Percentiles rank a stretch among this genome's conserved stretches.
Evolutionary conservation across 768 basidiomycete species (phyloP).

Genomic region (Termitomyces sp.): DNA sequence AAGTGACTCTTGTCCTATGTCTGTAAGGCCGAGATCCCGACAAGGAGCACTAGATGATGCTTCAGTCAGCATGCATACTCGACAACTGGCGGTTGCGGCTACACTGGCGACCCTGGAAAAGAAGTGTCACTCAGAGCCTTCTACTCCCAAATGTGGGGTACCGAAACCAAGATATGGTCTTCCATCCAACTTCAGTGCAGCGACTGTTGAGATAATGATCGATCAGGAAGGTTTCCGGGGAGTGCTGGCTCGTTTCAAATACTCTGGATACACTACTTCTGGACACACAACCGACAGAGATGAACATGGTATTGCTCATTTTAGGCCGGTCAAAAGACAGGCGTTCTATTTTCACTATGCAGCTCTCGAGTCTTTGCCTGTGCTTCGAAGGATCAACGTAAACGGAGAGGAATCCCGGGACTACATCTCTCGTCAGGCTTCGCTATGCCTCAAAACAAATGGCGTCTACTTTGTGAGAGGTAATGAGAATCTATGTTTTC

Average conservation of each 20-base stretch:
- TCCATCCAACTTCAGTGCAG: neutral
- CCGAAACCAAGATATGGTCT: neutral
- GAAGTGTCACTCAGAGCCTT: conserved; percentile 10
- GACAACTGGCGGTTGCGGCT: conserved; percentile 7
- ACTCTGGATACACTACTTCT: conserved; percentile 45
- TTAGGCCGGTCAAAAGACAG: conserved; percentile 56
- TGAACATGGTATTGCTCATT: conserved; percentile 53
- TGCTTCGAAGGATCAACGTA: conserved; percentile 65
- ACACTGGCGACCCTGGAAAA: conserved; percentile 10
- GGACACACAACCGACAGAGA: conserved; percentile 25
- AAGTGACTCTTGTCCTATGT: conserved; percentile 4
- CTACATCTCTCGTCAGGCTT: conserved; percentile 73
- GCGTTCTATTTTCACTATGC: conserved; percentile 71
- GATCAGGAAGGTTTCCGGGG: conserved; percentile 84
- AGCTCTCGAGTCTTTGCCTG: conserved; percentile 60
- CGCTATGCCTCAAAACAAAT: conserved; percentile 60
- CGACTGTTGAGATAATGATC: conserved; percentile 60
- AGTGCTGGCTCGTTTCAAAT: conserved; percentile 54
- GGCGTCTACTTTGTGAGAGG: conserved; percentile 78
- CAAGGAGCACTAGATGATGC: neutral
- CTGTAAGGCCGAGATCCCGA: neutral
- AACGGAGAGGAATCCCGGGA: conserved; percentile 68
- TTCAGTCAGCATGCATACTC: neutral
- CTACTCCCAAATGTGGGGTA: conserved; percentile 3
- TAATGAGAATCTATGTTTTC: conserved; percentile 42